phyloP scores from a whole-genome alignment of 306 rosid genomes.

The Quercus aquifolioides region DNA sequence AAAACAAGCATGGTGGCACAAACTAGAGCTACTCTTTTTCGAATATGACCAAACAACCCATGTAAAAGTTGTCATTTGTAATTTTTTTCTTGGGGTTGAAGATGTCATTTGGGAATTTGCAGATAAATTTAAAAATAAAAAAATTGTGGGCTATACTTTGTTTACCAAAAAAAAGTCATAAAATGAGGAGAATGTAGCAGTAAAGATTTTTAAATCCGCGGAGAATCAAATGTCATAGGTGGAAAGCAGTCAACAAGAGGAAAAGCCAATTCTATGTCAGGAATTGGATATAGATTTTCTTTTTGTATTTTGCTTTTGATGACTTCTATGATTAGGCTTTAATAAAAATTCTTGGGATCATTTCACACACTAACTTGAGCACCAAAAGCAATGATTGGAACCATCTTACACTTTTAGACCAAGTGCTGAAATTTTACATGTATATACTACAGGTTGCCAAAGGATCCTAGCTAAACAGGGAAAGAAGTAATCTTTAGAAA shows the following conservation, averaged over 20 bases:
- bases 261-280: slow-evolving; percentile 51
- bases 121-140: not conserved
- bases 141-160: slow-evolving; percentile 29
- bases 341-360: slow-evolving; percentile 66
- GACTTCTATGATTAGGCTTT: slow-evolving; percentile 78
- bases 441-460: slow-evolving; percentile 17
- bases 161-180: slow-evolving; percentile 22
- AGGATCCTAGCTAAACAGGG: slow-evolving; percentile 48
- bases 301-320: slow-evolving; percentile 58
- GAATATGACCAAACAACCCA: slow-evolving; percentile 30
- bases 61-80: slow-evolving; percentile 10
- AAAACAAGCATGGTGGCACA: slow-evolving; percentile 51
- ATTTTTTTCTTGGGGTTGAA: slow-evolving; percentile 5
- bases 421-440: slow-evolving; percentile 31
- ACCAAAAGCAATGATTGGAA: slow-evolving; percentile 84
- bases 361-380: slow-evolving; percentile 55
- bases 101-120: slow-evolving; percentile 12
- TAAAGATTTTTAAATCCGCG: slow-evolving; percentile 17
- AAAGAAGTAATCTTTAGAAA: slow-evolving; percentile 7
- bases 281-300: slow-evolving; percentile 45
- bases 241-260: slow-evolving; percentile 83
- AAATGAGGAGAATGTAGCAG: slow-evolving; percentile 25
- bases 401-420: slow-evolving; percentile 55
- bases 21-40: slow-evolving; percentile 12
- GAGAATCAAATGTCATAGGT: slow-evolving; percentile 36